Conservation (phyloP, 2,329 filamentous ascomycete species). For the Coniochaeta hoffmannii region DNA sequence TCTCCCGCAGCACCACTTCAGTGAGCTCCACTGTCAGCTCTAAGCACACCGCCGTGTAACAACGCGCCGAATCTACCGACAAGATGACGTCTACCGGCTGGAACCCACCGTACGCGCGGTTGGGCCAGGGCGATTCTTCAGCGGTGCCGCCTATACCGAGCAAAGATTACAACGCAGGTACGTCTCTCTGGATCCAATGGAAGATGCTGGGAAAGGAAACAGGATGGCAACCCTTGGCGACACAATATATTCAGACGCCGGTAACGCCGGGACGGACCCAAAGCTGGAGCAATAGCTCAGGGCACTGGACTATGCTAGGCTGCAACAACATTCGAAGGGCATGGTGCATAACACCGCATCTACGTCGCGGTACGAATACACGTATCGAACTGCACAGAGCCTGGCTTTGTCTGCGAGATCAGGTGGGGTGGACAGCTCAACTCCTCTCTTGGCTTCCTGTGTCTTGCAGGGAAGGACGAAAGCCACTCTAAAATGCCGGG, state of each 20-base stretch:
- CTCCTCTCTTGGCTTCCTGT: background rate
- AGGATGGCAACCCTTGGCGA: background rate
- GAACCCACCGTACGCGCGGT: background rate
- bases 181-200: background rate
- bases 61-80: background rate
- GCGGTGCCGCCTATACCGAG: background rate
- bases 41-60: background rate
- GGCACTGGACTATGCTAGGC: no score
- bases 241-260: background rate
- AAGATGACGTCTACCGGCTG: conserved; percentile 1
- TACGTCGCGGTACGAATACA: no score
- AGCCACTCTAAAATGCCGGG: background rate
- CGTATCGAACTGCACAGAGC: background rate
- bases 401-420: background rate
- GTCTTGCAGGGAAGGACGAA: background rate
- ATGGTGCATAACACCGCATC: background rate
- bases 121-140: background rate
- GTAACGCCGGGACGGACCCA: background rate
- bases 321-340: no score
- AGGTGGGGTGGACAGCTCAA: background rate
- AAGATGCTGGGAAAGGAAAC: background rate
- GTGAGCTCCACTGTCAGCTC: background rate
- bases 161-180: background rate
- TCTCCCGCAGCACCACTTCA: background rate
- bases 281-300: no score